These are phyloP conservation scores for Aspergillus calidoustus DNA, from an alignment of 2,329 filamentous ascomycete genomes.

Conservation along the genomic window DNA sequence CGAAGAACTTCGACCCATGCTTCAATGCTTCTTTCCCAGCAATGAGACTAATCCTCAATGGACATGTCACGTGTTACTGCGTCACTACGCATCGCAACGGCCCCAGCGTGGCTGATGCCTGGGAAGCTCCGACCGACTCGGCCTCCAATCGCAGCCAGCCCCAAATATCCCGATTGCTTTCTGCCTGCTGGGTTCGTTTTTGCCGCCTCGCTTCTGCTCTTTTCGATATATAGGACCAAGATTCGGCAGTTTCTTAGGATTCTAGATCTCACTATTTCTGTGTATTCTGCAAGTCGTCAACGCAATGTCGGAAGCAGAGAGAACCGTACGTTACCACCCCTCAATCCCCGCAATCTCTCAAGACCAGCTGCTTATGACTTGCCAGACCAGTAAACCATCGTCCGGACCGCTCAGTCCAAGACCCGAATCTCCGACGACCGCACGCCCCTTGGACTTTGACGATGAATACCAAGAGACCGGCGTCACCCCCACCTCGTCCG, in stretches of 20 bases:
- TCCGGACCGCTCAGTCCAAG: constrained; percentile 39
- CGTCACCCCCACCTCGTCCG: constrained; percentile 31
- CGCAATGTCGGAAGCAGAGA: constrained; percentile 44
- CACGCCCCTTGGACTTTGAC: constrained; percentile 61
- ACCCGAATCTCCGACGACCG: constrained; percentile 60
- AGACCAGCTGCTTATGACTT: constrained; percentile 22
- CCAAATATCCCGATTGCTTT: constrained; percentile 23
- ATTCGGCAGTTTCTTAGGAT: constrained; percentile 16
- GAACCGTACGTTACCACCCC: constrained; percentile 33
- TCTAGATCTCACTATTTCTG: constrained; percentile 7
- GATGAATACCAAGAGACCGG: constrained; percentile 57
- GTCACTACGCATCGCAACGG: constrained; percentile 23
- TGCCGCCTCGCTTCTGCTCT: constrained; percentile 25
- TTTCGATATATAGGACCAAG: neutral
- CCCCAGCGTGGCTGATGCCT: constrained; percentile 22
- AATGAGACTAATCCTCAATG: neutral
- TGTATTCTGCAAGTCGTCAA: neutral
- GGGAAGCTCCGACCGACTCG: constrained; percentile 17
- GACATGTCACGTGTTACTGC: constrained; percentile 23
- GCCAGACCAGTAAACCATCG: constrained; percentile 41
- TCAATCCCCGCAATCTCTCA: constrained; percentile 15
- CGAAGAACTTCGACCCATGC: neutral
- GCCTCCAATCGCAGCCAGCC: constrained; percentile 21
- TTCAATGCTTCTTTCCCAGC: neutral
- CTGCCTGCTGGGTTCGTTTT: constrained; percentile 27